Percentiles rank a stretch among this genome's conserved stretches.
Conservation (phyloP, 192 early-diverging fungal genomes). For the Entomortierella chlamydospora region DNA sequence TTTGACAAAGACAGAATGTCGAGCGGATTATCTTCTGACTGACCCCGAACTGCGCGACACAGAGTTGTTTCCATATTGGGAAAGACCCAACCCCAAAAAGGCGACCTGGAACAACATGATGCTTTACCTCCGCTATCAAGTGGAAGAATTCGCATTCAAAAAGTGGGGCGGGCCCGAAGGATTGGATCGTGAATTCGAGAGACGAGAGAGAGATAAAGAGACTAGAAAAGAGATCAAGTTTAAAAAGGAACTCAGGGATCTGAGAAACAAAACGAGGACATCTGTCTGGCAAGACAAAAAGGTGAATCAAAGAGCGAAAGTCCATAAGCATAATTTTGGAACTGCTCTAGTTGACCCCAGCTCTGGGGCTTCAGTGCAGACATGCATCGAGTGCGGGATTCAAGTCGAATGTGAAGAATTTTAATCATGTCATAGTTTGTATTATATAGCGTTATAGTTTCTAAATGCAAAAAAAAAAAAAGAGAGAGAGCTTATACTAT, state of each 20-base stretch:
- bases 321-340: slow-evolving; percentile 84
- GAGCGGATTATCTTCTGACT: slow-evolving; percentile 92
- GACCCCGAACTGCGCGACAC: slow-evolving; percentile 91
- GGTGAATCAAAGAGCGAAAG: slow-evolving; percentile 65
- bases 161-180: slow-evolving; percentile 92
- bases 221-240: slow-evolving; percentile 87
- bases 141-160: slow-evolving; percentile 92
- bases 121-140: slow-evolving; percentile 86
- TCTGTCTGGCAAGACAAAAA: slow-evolving; percentile 53
- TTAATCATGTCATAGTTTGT: slow-evolving; percentile 31
- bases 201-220: slow-evolving; percentile 81
- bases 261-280: slow-evolving; percentile 49
- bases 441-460: not conserved
- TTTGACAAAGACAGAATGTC: slow-evolving; percentile 92
- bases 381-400: slow-evolving; percentile 73
- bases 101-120: slow-evolving; percentile 98
- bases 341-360: slow-evolving; percentile 59
- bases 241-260: slow-evolving; percentile 72
- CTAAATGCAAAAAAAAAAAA: not conserved
- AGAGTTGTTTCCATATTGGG: slow-evolving; percentile 83
- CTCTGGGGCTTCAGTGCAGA: slow-evolving; percentile 65
- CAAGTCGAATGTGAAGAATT: slow-evolving; percentile 78
- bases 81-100: slow-evolving; percentile 94
- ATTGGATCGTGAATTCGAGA: slow-evolving; percentile 90
- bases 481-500: slow-evolving; percentile 1